Percentiles rank a stretch among this genome's conserved stretches.
Evolutionary conservation across 2,329 filamentous ascomycete genomes (phyloP).

Genomic region (Epichloe aotearoae): DNA sequence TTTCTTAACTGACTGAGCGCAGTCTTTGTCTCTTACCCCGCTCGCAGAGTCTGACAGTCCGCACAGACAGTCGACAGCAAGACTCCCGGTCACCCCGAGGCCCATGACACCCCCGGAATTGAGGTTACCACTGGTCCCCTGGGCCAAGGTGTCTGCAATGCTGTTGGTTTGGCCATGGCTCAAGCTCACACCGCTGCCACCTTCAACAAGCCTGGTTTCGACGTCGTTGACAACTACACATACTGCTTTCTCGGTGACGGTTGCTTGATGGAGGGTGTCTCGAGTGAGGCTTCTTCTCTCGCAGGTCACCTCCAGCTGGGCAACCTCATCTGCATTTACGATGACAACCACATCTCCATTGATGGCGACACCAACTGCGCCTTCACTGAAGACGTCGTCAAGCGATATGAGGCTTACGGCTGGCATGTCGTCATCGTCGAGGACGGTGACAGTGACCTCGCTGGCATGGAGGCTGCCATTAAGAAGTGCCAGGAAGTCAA

Average conservation of each 20-base stretch:
- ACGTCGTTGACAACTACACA: constrained; percentile 91
- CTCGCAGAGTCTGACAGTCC: neutral
- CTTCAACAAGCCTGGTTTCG: constrained; percentile 95
- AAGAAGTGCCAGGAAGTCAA: constrained; percentile 73
- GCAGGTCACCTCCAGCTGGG: constrained; percentile 95
- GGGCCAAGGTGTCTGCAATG: constrained; percentile 93
- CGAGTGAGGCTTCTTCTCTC: constrained; percentile 78
- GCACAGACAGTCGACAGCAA: constrained; percentile 48
- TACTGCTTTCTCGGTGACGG: constrained; percentile 96
- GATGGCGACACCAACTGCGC: constrained; percentile 92
- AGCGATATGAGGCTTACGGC: constrained; percentile 93
- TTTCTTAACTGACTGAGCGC: neutral
- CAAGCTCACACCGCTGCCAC: constrained; percentile 79
- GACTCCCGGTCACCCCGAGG: constrained; percentile 91
- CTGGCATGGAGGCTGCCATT: constrained; percentile 78
- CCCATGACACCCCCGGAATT: constrained; percentile 85
- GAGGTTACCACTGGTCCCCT: constrained; percentile 98
- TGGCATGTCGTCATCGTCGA: constrained; percentile 82
- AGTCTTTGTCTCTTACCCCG: neutral
- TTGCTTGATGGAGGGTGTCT: constrained; percentile 97
- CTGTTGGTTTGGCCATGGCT: constrained; percentile 93
- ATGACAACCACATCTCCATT: constrained; percentile 95
- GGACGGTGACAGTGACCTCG: constrained; percentile 81
- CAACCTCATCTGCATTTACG: constrained; percentile 93
- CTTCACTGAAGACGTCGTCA: constrained; percentile 92